phyloP scores from a whole-genome alignment of 192 early-diverging fungal genomes.

The Gigaspora rosea region DNA sequence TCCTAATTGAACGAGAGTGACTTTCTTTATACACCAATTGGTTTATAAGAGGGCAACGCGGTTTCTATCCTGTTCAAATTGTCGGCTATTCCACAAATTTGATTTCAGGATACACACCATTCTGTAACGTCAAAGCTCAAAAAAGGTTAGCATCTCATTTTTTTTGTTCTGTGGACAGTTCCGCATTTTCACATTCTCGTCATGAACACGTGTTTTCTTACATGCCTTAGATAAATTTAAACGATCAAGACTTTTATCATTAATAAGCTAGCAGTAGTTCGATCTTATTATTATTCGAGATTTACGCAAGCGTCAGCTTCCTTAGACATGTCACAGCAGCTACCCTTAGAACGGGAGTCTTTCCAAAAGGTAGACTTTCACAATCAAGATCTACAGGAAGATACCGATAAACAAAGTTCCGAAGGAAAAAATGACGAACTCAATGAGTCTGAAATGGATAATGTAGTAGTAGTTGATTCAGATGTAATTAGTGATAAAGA shows the following conservation, averaged over 20 bases:
- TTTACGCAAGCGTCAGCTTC: neutral
- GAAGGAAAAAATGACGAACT: neutral
- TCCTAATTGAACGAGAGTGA: slow-evolving; percentile 12
- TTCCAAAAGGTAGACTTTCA: slow-evolving; percentile 6
- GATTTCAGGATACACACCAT: slow-evolving; percentile 5
- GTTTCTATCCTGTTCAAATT: slow-evolving; percentile 2
- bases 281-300: too few relatives aligned
- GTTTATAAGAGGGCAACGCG: slow-evolving; percentile 8
- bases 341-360: slow-evolving; percentile 16
- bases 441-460: slow-evolving; percentile 17
- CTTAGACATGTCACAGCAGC: slow-evolving; percentile 18
- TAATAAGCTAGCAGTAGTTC: neutral
- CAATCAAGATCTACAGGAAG: neutral
- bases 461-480: neutral
- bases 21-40: neutral
- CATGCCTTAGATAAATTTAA: slow-evolving; percentile 2
- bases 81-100: neutral
- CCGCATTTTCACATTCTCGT: neutral
- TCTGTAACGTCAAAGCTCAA: neutral
- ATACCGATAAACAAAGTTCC: neutral
- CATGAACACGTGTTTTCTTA: slow-evolving; percentile 1
- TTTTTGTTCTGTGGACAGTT: neutral
- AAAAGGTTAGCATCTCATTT: neutral
- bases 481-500: slow-evolving; percentile 9
- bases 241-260: neutral